Evolutionary conservation across 345 rosid genomes (phyloP), one percentile per base, ranked within the genome.

Genomic region (Cardiospermum halicacabum): DNA sequence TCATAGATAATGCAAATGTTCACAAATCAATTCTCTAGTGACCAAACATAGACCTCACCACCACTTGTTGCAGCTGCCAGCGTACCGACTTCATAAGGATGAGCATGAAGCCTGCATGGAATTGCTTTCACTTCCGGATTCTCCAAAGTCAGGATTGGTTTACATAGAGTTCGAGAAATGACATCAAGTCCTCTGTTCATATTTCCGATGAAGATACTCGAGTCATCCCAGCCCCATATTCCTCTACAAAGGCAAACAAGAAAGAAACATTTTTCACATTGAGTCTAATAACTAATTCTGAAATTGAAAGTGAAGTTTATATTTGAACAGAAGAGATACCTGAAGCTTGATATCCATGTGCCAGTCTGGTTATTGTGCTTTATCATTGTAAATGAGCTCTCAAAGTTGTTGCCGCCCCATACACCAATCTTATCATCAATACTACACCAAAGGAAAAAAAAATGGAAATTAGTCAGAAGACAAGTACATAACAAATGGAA

Each of bases 191-290:
- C 83, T 72, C 78, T 80, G 48, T 70, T 74, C 80, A 77, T 63
- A 51, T 82, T 88, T 59, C 89, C 98, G 0, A 84, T 70, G 80
- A 77, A 90, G 62, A 93, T 24, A 60, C 61, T 67, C 18, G 90
- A 80, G 75, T 90, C 98, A 71, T 88, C 94, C 98, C 98, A 93
- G 5, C 97, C 98, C 97, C 97, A 90, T 31, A 78, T 78, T 30
- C 83, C 91, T 75, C 93, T 89, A 84, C 60, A 39, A 22, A 43
- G 48, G 37, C 43, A 53, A 51, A 64, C 31, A 45, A 58, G 27
- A 43, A 43, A 34, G 9, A 4, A 34, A 11, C 10, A 3, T 34
- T 34, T 34, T 34, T 5, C n/a, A n/a, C 13, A 51, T 22, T 5
- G 11, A 8, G 9, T 22, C 56, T 25, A 51, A 7, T 3, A 51